Base-by-base conservation (phyloP, 768 basidiomycete species). In the Psilocybe cyanescens region DNA sequence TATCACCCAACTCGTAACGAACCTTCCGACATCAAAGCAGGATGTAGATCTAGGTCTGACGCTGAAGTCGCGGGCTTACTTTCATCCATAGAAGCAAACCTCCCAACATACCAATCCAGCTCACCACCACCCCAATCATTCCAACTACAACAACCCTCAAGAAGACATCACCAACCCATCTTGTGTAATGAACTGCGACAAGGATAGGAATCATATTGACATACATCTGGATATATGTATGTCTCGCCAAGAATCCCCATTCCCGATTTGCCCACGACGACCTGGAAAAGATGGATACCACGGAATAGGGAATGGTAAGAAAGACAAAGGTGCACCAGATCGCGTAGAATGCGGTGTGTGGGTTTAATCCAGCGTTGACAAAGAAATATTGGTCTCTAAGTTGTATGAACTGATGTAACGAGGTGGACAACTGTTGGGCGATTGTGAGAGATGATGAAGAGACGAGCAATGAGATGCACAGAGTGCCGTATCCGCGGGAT, bases 141-240 rank as follows among this genome's bases (percentile, higher is more conserved):
- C 57, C 53, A 11, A 47, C 46, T 0, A 62, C 3, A 4, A 57
- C 3, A n/a, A 33, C n/a, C 39, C 53, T 58, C 29, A 35, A 28
- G 14, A 52, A 11, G 1, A n/a, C 30, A 17, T 58, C 45, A 5
- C 44, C 44, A 2, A 58, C 19, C 35, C 19, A n/a, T 6, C 45
- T 12, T 11, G 31, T 12, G n/a, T 51, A 49, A 48, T 48, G 41
- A n/a, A 48, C 60, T 1, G 51, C 63, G 1, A 66, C 54, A 17
- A 68, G 58, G 31, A 70, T 50, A 0, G 65, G 57, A 12, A 67
- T 55, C 69, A 70, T 70, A 41, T 70, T 67, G 11, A 70, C 29
- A 51, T 66, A 70, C 33, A 60, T 61, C 39, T 65, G 64, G 8
- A 65, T 46, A 37, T 65, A 66, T 11, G 67, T 65, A 41, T 67